Base-by-base conservation (phyloP, 192 early-diverging fungal species). In the Jimgerdemannia flammicorona region DNA sequence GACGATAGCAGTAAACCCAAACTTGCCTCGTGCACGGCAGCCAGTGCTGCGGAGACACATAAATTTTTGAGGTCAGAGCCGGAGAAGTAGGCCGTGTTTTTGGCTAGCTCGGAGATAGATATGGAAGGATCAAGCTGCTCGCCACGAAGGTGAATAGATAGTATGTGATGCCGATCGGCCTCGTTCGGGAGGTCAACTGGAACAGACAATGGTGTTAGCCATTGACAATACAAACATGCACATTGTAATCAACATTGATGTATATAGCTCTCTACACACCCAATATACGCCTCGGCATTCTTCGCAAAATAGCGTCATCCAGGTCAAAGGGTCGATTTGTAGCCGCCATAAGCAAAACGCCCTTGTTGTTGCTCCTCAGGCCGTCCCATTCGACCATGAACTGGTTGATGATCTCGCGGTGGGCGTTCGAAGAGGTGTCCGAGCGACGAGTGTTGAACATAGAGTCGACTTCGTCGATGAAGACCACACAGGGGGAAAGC, bases 311-410 rank as follows among this genome's bases (percentile, higher is more conserved):
- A 0, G 97, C 97, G 81, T 99, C 97, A 77, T 99, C 97, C 73
- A 99, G 83, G 76, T 98, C 97, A 84, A 97, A 98, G 11, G 97
- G 97, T 41, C 97, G 84, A 79, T 99, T 99, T 3, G 97, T 99
- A 3, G 97, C 96, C 4, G 92, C 96, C 89, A 97, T 91, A 11
- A 97, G 85, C 73, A 95, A 89, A 19, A 97, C 88, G 41, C 94
- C 92, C 44, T 88, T 79, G 76, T 95, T 95, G 44, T 89, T 80
- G 3, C 87, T 86, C 8, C 90, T 86, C 49, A 95, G 79, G 4
- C 96, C 96, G 75, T 98, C 96, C 96, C 97, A 99, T 79, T 99
- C 97, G 17, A 91, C 88, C 96, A 98, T 98, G 73, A 99, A 96
- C 82, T 99, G 94, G 70, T 97, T 97, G 78, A 97, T 85, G 3